phyloP scores from a whole-genome alignment of 2,329 filamentous ascomycete species.

The Cladophialophora exuberans region DNA sequence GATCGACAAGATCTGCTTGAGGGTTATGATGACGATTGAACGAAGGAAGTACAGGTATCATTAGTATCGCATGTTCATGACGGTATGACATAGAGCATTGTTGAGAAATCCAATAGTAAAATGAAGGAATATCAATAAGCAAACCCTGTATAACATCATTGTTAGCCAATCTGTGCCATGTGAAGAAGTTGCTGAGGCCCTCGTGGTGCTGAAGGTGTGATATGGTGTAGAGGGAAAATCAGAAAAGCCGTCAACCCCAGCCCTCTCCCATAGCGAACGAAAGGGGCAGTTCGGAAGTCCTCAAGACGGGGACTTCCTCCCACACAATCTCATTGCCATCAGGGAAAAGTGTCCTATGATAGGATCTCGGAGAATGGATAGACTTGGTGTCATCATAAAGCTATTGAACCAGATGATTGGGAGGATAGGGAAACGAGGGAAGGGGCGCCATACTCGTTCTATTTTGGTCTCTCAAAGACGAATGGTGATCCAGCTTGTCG shows the following conservation, averaged over 20 bases:
- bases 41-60: background rate
- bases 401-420: background rate
- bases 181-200: background rate
- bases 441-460: background rate
- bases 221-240: slow-evolving; percentile 13
- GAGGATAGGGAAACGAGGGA: background rate
- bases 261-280: slow-evolving; percentile 21
- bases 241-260: slow-evolving; percentile 35
- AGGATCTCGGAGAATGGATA: slow-evolving; percentile 64
- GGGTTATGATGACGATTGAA: slow-evolving; percentile 28
- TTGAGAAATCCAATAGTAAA: too few relatives aligned
- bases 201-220: background rate
- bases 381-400: slow-evolving; percentile 62
- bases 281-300: slow-evolving; percentile 2
- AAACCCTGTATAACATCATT: background rate
- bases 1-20: slow-evolving; percentile 18
- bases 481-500: too few relatives aligned
- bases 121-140: background rate
- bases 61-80: background rate
- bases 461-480: background rate
- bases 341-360: slow-evolving; percentile 18
- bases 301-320: slow-evolving; percentile 13
- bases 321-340: slow-evolving; percentile 1
- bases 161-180: background rate
- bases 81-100: background rate